Base-by-base conservation (phyloP, 1,139 yeast species). In the Scheffersomyces parashehatae region DNA sequence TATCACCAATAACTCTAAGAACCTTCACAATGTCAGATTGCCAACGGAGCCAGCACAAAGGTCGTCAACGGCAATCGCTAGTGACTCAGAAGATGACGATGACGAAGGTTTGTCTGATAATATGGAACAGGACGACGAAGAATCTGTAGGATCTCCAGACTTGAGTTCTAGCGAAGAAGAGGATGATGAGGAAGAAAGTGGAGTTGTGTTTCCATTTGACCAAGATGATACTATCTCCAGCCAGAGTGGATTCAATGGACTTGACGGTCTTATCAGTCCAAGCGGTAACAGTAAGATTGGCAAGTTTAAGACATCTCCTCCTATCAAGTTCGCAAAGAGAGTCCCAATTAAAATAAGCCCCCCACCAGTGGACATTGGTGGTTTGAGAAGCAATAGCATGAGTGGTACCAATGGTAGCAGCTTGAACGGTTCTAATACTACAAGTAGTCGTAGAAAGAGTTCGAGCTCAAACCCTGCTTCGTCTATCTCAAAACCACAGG, bases 1-100 rank as follows among this genome's bases (percentile, higher is more conserved):
- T 24, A 82, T 83, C 41, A 78, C 85, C 24, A 74, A 70, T 51
- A 62, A 70, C 30, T 62, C 61, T 37, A 63, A 70, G 24, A 80
- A 77, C 51, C 60, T 73, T 36, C 83, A 79, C 57, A 71, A 69
- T 51, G 53, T 74, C 24, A 70, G 65, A 46, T 57, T 80, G 6
- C 84, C 84, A 44, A 57, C 53, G 40, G 78, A 72, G 47, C 51
- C 42, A 33, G 40, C 35, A 30, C 42, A 26, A 42, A 38, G 38
- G 41, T 36, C 38, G 5, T 29, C 42, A 24, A 33, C 59, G 41
- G 75, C 74, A n/a, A 65, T 71, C 36, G 70, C 66, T 32, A 67
- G 68, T 39, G 78, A 73, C 56, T 68, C 72, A 13, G 81, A 75
- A 42, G 83, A 73, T 40, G 81, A 55, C 3, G 49, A 45, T 16